phyloP scores from a whole-genome alignment of 2,329 filamentous ascomycete species.

The Tolypocladium ovalisporum region DNA sequence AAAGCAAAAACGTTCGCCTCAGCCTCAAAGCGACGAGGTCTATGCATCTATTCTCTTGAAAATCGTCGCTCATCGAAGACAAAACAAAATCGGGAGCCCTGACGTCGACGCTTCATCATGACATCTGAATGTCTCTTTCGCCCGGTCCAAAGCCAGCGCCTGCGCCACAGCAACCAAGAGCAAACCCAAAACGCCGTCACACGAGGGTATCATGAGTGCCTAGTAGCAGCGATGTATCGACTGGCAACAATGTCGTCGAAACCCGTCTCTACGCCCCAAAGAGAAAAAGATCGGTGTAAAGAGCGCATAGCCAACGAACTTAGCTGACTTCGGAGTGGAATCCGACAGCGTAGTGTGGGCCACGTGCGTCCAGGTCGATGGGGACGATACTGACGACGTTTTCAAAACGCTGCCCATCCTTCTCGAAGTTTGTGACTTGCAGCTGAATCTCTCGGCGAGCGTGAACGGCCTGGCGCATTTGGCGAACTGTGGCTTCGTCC shows the following conservation, averaged over 20 bases:
- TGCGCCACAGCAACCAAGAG: not conserved
- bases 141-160: not conserved
- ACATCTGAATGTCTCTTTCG: not conserved
- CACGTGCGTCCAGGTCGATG: slow-evolving; percentile 53
- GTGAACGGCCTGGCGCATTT: slow-evolving; percentile 35
- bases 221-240: not conserved
- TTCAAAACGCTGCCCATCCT: slow-evolving; percentile 68
- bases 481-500: slow-evolving; percentile 45
- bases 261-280: not conserved
- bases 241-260: not conserved
- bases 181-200: not conserved
- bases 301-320: not conserved
- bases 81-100: not conserved
- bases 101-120: not conserved
- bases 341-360: slow-evolving; percentile 65
- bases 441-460: slow-evolving; percentile 34
- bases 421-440: slow-evolving; percentile 66
- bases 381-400: slow-evolving; percentile 83
- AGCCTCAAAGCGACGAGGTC: not conserved
- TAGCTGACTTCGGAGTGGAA: slow-evolving; percentile 61
- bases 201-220: slow-evolving; percentile 1
- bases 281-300: not conserved
- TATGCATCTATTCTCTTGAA: not conserved
- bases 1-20: not conserved
- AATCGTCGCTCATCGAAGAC: not conserved